Percentiles rank a stretch among this genome's conserved stretches.
phyloP scores from a whole-genome alignment of 1,284 basidiomycete species.

The Trametes hirsuta region DNA sequence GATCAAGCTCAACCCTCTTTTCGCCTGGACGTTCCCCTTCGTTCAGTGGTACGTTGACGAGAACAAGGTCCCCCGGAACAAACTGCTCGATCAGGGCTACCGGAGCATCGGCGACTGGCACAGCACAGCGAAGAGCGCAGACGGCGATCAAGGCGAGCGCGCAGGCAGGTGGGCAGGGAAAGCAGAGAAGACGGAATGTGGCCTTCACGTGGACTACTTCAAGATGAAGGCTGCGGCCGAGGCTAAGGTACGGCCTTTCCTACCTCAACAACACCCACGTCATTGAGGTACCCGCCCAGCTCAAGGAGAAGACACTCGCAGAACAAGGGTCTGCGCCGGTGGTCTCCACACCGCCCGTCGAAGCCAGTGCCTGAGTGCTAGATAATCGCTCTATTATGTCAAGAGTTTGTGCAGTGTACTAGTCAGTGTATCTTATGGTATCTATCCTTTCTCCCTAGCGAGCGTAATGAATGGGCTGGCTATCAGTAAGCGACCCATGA shows the following conservation, averaged over 20 bases:
- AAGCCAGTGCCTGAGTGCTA: slow-evolving; percentile 14
- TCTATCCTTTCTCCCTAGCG: neutral
- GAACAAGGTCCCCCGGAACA: slow-evolving; percentile 90
- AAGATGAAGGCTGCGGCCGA: slow-evolving; percentile 60
- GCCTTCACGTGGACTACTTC: slow-evolving; percentile 89
- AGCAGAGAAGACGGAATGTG: slow-evolving; percentile 92
- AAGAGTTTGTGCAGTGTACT: slow-evolving; percentile 1
- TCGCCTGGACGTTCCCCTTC: slow-evolving; percentile 85
- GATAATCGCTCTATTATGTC: neutral
- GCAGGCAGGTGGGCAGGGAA: slow-evolving; percentile 92
- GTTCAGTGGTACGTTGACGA: slow-evolving; percentile 88
- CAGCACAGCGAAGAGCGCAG: slow-evolving; percentile 77
- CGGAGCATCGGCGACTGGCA: slow-evolving; percentile 97
- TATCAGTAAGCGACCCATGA: neutral
- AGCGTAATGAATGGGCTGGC: neutral
- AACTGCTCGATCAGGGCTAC: slow-evolving; percentile 89
- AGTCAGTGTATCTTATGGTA: slow-evolving; percentile 17
- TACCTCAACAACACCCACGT: neutral
- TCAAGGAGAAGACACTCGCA: slow-evolving; percentile 17
- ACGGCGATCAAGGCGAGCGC: slow-evolving; percentile 81
- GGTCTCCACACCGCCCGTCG: slow-evolving; percentile 3
- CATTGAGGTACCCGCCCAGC: neutral
- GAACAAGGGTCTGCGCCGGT: slow-evolving; percentile 11
- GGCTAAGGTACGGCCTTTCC: slow-evolving; percentile 28
- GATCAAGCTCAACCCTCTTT: slow-evolving; percentile 94